These are phyloP conservation scores for Dittrichia graveolens DNA, from an alignment of 129 eudicot genomes.

Conservation along the genomic window DNA sequence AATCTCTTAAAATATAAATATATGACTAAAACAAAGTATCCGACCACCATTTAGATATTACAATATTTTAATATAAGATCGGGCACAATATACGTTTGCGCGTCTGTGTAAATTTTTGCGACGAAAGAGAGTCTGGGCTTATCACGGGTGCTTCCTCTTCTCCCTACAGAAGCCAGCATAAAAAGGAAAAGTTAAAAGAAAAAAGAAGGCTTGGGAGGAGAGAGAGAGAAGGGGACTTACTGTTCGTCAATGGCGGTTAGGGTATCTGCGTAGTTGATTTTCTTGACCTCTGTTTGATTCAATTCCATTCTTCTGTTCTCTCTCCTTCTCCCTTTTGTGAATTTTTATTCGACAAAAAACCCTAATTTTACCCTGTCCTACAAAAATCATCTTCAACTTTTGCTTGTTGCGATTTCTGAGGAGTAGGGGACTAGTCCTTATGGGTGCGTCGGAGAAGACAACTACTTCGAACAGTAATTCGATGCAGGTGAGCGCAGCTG, in stretches of 20 bases:
- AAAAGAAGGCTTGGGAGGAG: slow-evolving; percentile 12
- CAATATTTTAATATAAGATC: too few relatives aligned
- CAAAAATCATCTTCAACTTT: slow-evolving; percentile 25
- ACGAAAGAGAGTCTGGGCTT: not conserved
- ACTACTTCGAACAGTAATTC: slow-evolving; percentile 50
- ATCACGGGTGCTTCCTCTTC: slow-evolving; percentile 16
- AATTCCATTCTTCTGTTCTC: not conserved
- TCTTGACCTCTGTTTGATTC: slow-evolving; percentile 15
- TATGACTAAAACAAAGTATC: too few relatives aligned
- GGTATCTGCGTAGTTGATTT: slow-evolving; percentile 40
- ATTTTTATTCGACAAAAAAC: slow-evolving; percentile 27
- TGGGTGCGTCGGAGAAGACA: slow-evolving; percentile 75
- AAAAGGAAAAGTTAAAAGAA: not conserved
- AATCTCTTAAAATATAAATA: too few relatives aligned
- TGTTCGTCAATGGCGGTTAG: slow-evolving; percentile 65
- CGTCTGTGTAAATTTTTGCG: too few relatives aligned
- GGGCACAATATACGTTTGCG: too few relatives aligned
- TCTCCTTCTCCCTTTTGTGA: slow-evolving; percentile 20
- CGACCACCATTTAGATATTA: too few relatives aligned
- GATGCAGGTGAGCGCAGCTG: slow-evolving; percentile 60
- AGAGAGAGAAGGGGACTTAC: slow-evolving; percentile 3
- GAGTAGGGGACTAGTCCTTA: slow-evolving; percentile 13
- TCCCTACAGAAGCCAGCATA: slow-evolving; percentile 15
- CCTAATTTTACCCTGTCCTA: slow-evolving; percentile 42
- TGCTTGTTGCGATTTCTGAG: slow-evolving; percentile 2